Evolutionary conservation across 345 rosid species (phyloP), one percentile per base, ranked within the genome.

Genomic region (Pistacia atlantica): DNA sequence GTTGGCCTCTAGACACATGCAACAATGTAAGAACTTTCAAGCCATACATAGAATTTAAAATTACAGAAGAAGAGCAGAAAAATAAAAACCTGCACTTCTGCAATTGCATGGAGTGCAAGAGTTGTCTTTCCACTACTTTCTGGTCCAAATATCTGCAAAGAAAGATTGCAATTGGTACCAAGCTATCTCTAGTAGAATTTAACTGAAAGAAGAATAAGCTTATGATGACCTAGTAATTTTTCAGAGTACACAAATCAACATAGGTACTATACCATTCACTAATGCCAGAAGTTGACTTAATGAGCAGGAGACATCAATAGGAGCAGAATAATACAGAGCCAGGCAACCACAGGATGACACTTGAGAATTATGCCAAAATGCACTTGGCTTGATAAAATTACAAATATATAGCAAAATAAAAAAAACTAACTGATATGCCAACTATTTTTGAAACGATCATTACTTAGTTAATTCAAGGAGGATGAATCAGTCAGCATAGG

Each of bases 51-150:
- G 62, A 78, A 77, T 58, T 71, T 14, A 12, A 42, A 73, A 66
- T 61, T 11, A 65, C 71, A 69, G 63, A 72, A 73, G 25, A 60
- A 16, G 16, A 71, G 25, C 48, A 60, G 77, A 62, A 45, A 69
- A 65, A 75, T 49, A 76, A 14, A 22, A 65, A 93, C 99, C 99
- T 95, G 99, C 69, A 93, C 94, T 91, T 91, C 97, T 71, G 99
- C 98, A 81, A 95, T 95, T 37, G 99, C 99, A 83, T 95, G 99
- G 87, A 95, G 98, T 71, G 98, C 99, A 72, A 95, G 63, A 5
- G 95, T 93, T 72, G 99, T 95, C 86, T 95, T 95, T 61, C 99
- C 99, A 76, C 96, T 95, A 80, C 99, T 95, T 80, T 91, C 98
- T 60, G 94, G 99, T 76, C 99, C 97, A 87, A 77, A 93, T 86